Evolutionary conservation across 2,329 filamentous ascomycete genomes (phyloP).

Genomic region (Leptodontidium sp.): DNA sequence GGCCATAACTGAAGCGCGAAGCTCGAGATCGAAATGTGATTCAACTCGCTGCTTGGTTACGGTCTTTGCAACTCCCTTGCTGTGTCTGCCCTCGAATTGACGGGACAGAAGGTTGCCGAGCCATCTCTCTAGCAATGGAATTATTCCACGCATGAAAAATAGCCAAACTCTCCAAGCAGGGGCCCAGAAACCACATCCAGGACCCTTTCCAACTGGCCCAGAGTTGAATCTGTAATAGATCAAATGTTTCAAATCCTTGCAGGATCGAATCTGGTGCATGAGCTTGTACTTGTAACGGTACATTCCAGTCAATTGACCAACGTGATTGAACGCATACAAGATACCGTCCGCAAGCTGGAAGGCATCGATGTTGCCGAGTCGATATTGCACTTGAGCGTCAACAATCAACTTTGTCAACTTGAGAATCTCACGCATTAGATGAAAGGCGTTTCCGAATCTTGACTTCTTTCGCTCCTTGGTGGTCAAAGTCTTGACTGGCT

Average conservation of each 20-base stretch:
- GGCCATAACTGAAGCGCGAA: conserved; percentile 97
- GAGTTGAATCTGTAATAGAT: conserved; percentile 99
- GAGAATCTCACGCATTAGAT: conserved; percentile 97
- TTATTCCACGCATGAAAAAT: conserved; percentile 99
- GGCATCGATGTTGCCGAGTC: conserved; percentile 96
- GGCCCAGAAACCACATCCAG: conserved; percentile 98
- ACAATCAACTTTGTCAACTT: conserved; percentile 97
- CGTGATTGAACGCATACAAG: conserved; percentile 99
- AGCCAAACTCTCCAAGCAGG: conserved; percentile 99
- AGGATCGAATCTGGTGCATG: conserved; percentile 99
- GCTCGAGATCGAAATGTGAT: conserved; percentile 96
- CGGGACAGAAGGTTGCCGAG: conserved; percentile 94
- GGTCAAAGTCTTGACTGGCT: conserved; percentile 97
- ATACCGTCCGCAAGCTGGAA: conserved; percentile 99
- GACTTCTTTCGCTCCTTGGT: conserved; percentile 99
- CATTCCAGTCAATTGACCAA: conserved; percentile 98
- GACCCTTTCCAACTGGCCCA: conserved; percentile 94
- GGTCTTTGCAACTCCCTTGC: conserved; percentile 98
- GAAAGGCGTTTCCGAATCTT: conserved; percentile 98
- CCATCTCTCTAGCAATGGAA: conserved; percentile 95
- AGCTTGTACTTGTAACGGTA: conserved; percentile 99
- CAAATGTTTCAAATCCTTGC: conserved; percentile 98
- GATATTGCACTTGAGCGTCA: conserved; percentile 97
- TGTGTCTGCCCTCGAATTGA: conserved; percentile 98
- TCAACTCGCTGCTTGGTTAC: conserved; percentile 99